Conservation (phyloP, 2,329 filamentous ascomycete genomes). For the Drechslerella stenobrocha region DNA sequence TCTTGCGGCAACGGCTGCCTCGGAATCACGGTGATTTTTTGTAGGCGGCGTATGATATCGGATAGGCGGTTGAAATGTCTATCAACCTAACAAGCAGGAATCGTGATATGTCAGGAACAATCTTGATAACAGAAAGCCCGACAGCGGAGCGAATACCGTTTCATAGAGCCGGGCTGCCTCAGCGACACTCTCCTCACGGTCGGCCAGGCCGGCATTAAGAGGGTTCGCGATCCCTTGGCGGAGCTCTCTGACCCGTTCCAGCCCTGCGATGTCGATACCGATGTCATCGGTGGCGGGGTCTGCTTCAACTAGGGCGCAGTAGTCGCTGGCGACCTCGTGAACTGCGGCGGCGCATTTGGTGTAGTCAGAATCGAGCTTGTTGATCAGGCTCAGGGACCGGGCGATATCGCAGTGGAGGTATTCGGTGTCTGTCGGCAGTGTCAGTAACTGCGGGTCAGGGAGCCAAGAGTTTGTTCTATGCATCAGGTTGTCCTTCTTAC, state of each 20-base stretch:
- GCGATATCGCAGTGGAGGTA: conserved; percentile 69
- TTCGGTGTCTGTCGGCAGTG: conserved; percentile 59
- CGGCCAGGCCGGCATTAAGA: conserved; percentile 62
- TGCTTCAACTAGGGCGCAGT: conserved; percentile 60
- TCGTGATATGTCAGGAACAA: background rate
- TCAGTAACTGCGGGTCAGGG: background rate
- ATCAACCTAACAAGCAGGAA: conserved; percentile 55
- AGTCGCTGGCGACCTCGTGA: conserved; percentile 63
- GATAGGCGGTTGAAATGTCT: conserved; percentile 64
- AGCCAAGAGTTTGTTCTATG: background rate
- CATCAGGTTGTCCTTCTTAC: conserved; percentile 7
- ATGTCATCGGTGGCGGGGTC: conserved; percentile 56
- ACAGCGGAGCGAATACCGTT: conserved; percentile 57
- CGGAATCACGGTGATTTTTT: conserved; percentile 56
- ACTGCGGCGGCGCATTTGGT: conserved; percentile 62
- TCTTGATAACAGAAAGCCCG: background rate
- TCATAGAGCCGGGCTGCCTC: conserved; percentile 68
- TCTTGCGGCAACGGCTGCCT: conserved; percentile 65
- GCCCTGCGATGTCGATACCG: conserved; percentile 53
- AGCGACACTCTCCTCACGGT: conserved; percentile 64
- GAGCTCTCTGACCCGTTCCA: conserved; percentile 57
- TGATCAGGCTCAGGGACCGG: conserved; percentile 68
- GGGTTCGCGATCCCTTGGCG: conserved; percentile 66
- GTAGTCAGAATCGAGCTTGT: conserved; percentile 66
- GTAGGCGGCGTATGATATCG: conserved; percentile 41